Base-by-base conservation (phyloP, 495 filamentous ascomycete genomes). In the Hypoxylon crocopeplum region DNA sequence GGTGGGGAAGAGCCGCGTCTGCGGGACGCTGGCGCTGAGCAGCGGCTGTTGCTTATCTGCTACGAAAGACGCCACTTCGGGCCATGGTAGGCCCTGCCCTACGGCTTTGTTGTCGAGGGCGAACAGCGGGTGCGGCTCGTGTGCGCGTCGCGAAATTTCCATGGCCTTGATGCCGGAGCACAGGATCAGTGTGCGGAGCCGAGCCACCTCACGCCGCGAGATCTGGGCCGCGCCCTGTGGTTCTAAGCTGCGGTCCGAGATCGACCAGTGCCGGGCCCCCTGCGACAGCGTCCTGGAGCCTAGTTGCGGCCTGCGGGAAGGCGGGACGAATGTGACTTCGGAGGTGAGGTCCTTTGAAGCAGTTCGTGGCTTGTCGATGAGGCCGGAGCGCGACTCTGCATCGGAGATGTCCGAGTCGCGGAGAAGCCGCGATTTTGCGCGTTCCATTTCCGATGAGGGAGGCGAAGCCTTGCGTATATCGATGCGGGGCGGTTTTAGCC, bases 111-210 rank as follows among this genome's bases (percentile, higher is more conserved):
- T 50, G 38, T 60, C 55, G 5, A 34, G 38, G 0, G 55, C 41
- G 50, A 66, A 56, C 5, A 72, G 48, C 7, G 70, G 58, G 5
- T 59, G 66, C n/a, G 59, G 67, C 24, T 77, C 79, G 32, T 86
- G 75, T 13, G 88, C 86, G 39, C 87, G 81, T 8, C 86, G 82
- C 32, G 79, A 77, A 51, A 96, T 88, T 64, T 92, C 89, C 56
- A 85, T 83, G 0, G 92, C 92, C 71, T 93, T 93, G 69, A 96
- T 86, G 37, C 92, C 92, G 0, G 90, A 88, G 53, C 87, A 90
- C 25, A 96, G 77, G 21, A 96, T 82, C 0, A 95, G 78, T 1
- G 91, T 82, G 48, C 83, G 79, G 2, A 89, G 81, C 33, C 90
- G 85, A 44, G 88, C 89, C 15, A 94, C 81, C 62, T 96, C 92